A percentile compares a stretch with the other conserved stretches of the same genome.
phyloP scores from a whole-genome alignment of 306 rosid species.

The Psophocarpus tetragonolobus region DNA sequence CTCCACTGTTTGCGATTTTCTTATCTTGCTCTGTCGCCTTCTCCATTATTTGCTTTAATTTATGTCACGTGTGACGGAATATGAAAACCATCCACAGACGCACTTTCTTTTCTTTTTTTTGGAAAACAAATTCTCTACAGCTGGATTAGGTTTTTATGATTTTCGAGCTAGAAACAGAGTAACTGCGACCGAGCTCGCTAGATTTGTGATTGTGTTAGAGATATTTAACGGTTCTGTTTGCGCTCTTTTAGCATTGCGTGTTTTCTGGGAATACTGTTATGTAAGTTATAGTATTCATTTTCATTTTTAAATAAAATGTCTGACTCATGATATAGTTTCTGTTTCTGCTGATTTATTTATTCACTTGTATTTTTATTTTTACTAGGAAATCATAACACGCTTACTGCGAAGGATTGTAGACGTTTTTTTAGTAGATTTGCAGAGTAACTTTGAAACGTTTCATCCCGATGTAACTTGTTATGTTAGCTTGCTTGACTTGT shows the following conservation, averaged over 20 bases:
- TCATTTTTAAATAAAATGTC: too few relatives aligned
- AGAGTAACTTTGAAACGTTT: slow-evolving; percentile 4
- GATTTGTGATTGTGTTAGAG: slow-evolving; percentile 12
- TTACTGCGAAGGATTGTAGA: neutral
- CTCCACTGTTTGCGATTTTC: neutral
- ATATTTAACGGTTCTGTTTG: neutral
- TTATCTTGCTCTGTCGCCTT: slow-evolving; percentile 15
- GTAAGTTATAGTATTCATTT: too few relatives aligned
- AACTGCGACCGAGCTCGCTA: neutral
- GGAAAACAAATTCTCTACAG: neutral
- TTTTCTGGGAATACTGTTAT: neutral
- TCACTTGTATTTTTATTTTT: neutral
- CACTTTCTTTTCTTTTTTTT: neutral
- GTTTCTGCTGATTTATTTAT: slow-evolving; percentile 8
- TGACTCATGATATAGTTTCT: too few relatives aligned
- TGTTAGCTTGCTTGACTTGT: slow-evolving; percentile 1
- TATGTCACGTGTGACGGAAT: neutral
- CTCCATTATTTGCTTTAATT: slow-evolving; percentile 25
- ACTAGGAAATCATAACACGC: neutral
- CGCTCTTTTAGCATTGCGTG: neutral
- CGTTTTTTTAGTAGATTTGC: neutral
- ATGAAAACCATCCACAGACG: neutral
- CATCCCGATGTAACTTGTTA: neutral
- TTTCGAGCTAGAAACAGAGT: neutral
- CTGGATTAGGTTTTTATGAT: neutral